Conservation (phyloP, 768 basidiomycete species). For the Collybia mongolica region DNA sequence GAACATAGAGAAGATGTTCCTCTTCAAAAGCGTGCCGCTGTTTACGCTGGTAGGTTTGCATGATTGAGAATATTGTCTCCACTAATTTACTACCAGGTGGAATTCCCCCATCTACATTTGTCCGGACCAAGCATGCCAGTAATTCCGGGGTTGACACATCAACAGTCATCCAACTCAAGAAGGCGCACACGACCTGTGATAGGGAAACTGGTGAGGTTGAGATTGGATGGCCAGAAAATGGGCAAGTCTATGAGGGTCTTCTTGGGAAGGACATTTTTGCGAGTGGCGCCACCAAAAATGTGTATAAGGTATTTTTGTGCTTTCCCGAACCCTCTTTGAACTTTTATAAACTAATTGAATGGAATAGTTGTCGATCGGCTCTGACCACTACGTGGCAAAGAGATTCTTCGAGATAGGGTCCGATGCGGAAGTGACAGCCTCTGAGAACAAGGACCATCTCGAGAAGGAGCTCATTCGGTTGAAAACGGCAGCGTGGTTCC, state of each 20-base stretch:
- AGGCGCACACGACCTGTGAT: constrained; percentile 8
- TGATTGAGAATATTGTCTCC: not conserved
- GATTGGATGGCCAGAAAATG: constrained; percentile 9
- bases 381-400: not conserved
- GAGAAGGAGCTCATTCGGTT: not conserved
- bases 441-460: not conserved
- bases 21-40: not conserved
- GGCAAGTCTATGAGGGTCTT: no score
- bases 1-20: not conserved
- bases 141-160: not conserved
- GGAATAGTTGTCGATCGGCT: constrained; percentile 9
- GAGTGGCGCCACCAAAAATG: constrained; percentile 10
- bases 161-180: constrained; percentile 3
- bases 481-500: not conserved
- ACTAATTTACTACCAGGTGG: not conserved
- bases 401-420: not conserved
- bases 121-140: not conserved
- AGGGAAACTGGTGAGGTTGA: constrained; percentile 9
- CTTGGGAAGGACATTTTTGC: not conserved
- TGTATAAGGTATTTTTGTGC: constrained; percentile 13
- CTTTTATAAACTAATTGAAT: no score
- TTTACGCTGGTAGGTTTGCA: not conserved
- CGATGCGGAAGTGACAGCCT: not conserved
- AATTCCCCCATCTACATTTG: no score
- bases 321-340: no score